phyloP scores from a whole-genome alignment of 2,329 filamentous ascomycete genomes.

The Erysiphe pulchra region DNA sequence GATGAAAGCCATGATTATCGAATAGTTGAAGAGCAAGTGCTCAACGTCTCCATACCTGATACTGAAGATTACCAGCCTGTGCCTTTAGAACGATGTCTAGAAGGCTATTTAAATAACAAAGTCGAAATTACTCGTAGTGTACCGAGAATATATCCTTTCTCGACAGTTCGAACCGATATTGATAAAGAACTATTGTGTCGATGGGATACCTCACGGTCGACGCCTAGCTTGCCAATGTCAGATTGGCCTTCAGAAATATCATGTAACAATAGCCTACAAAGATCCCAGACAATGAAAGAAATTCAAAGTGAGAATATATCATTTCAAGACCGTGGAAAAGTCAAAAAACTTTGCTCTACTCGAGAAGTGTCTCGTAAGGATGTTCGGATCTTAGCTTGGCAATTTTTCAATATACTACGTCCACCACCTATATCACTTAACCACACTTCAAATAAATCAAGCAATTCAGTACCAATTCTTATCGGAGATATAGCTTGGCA shows the following conservation, averaged over 20 bases:
- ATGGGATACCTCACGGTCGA: neutral
- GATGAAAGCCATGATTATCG: conserved; percentile 75
- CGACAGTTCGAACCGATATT: conserved; percentile 8
- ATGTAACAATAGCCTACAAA: neutral
- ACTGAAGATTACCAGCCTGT: conserved; percentile 39
- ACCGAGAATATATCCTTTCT: conserved; percentile 30
- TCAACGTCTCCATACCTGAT: conserved; percentile 76
- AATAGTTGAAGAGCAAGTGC: conserved; percentile 68
- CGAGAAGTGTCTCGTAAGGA: conserved; percentile 33
- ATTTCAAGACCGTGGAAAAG: conserved; percentile 16
- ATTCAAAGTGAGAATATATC: conserved; percentile 1
- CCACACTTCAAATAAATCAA: neutral
- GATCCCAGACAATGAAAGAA: conserved; percentile 1
- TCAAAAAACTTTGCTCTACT: conserved; percentile 9
- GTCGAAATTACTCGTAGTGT: conserved; percentile 69
- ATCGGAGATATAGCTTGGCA: conserved; percentile 46
- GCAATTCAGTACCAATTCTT: conserved; percentile 10
- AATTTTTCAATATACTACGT: conserved; percentile 88
- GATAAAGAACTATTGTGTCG: neutral
- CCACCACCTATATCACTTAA: conserved; percentile 17
- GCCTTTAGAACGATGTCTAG: conserved; percentile 71
- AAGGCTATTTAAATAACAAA: conserved; percentile 69
- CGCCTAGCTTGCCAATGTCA: neutral
- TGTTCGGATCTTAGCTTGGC: conserved; percentile 88
- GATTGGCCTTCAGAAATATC: neutral